A percentile compares a stretch with the other conserved stretches of the same genome.
phyloP scores from a whole-genome alignment of 768 basidiomycete genomes.

The Cubamyces lactineus region DNA sequence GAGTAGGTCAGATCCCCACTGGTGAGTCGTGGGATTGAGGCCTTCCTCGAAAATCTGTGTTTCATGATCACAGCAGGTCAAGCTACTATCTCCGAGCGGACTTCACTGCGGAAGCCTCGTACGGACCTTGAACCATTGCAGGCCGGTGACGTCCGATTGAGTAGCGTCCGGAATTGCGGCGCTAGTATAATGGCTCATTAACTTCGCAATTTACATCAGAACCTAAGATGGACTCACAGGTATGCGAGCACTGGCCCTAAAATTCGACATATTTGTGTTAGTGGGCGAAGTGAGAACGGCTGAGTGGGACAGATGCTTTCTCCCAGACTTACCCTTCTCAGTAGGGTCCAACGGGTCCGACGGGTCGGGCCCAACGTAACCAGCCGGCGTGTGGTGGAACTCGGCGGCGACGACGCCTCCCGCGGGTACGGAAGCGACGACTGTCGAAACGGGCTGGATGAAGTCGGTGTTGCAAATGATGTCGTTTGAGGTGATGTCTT shows the following conservation, averaged over 20 bases:
- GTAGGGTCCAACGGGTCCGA: conserved; percentile 50
- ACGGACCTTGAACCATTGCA: conserved; percentile 50
- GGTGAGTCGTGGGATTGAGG: conserved; percentile 32
- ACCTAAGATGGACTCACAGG: neutral
- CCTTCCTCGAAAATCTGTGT: conserved; percentile 50
- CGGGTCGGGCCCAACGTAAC: conserved; percentile 50
- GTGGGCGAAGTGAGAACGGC: too few species aligned
- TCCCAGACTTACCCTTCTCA: conserved; percentile 49
- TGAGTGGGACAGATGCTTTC: too few species aligned
- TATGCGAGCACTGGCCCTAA: conserved; percentile 16
- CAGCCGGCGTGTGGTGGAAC: conserved; percentile 52
- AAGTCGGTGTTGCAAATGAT: conserved; percentile 65
- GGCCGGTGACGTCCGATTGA: conserved; percentile 48
- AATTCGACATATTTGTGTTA: neutral
- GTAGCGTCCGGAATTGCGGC: conserved; percentile 49
- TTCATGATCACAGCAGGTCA: neutral
- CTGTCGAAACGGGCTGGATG: conserved; percentile 47
- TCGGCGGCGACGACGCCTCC: conserved; percentile 55
- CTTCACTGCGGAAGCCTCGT: too few species aligned
- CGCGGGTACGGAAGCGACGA: conserved; percentile 53
- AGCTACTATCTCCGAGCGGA: neutral
- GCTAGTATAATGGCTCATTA: conserved; percentile 31
- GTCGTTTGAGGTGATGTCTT: conserved; percentile 55
- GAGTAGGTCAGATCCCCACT: conserved; percentile 52
- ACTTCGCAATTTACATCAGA: neutral